Base-by-base conservation (phyloP, 306 rosid species). In the Alnus rubra region DNA sequence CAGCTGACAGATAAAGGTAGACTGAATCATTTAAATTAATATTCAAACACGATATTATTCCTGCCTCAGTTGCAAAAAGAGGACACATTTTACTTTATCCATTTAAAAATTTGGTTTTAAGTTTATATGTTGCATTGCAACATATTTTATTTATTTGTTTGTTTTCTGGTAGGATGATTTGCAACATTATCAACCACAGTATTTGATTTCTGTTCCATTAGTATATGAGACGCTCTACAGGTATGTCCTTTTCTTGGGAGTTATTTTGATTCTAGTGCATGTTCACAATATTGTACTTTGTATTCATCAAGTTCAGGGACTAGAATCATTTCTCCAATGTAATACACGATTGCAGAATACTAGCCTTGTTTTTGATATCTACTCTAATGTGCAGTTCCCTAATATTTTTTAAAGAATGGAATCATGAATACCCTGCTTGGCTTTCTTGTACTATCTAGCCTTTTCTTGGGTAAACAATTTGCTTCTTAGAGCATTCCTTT, bases 211-310 rank as follows among this genome's bases (percentile, higher is more conserved):
- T 58, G 98, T 92, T 82, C 98, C 98, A 74, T 81, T 95, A 82
- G 96, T 95, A 56, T 95, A 88, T 76, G 98, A 95, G 86, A 92
- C 96, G 62, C 89, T 95, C 67, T 95, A 92, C 89, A 92, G 95
- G 98, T 95, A 88, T 68, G 67, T 54, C 62, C 64, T 53, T 71
- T 18, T 72, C 63, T 30, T 69, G 39, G 59, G 47, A 73, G 74
- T 71, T 74, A 35, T 55, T 10, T 52, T 23, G 74, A 78, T 75
- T 45, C 76, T 37, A 6, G 48, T 71, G 42, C 74, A 71, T 56
- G 69, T 44, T 75, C 53, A 42, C 58, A 55, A 14, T 55, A 16
- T 69, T 42, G 19, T 53, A 9, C n/a, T 67, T 18, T 42, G 16
- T 67, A 39, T 39, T 37, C 71, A 39, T 65, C 50, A 39, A 67